phyloP scores from a whole-genome alignment of 306 rosid genomes.

The Gynostemma pentaphyllum region DNA sequence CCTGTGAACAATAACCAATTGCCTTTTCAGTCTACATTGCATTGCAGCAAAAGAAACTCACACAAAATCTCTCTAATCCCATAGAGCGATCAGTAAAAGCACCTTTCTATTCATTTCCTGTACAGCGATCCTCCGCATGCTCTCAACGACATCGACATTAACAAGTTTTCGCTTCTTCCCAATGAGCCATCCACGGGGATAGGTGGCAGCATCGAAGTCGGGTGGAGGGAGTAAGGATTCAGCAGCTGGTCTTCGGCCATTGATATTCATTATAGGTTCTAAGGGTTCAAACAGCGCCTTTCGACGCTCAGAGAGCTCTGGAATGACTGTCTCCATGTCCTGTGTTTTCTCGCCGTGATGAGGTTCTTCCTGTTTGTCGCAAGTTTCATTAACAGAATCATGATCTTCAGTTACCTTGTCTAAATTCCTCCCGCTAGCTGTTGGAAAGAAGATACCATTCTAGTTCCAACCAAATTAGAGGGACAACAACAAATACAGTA shows the following conservation, averaged over 20 bases:
- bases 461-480: slow-evolving; percentile 42
- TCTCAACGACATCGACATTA: slow-evolving; percentile 91
- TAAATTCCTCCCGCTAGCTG: slow-evolving; percentile 74
- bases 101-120: slow-evolving; percentile 99
- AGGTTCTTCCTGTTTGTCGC: slow-evolving; percentile 40
- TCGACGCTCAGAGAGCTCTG: slow-evolving; percentile 52
- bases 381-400: slow-evolving; percentile 30
- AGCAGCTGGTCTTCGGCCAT: slow-evolving; percentile 46
- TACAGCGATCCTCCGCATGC: slow-evolving; percentile 83
- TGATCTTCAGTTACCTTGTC: slow-evolving; percentile 38
- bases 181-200: slow-evolving; percentile 85
- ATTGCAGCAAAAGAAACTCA: too few species aligned
- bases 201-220: slow-evolving; percentile 64
- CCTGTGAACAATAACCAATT: slow-evolving; percentile 27
- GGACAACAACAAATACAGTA: slow-evolving; percentile 14
- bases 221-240: slow-evolving; percentile 94
- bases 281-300: slow-evolving; percentile 84
- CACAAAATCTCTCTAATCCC: neutral
- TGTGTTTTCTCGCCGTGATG: slow-evolving; percentile 26
- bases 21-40: neutral
- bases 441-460: slow-evolving; percentile 54
- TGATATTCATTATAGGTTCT: slow-evolving; percentile 43
- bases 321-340: slow-evolving; percentile 18
- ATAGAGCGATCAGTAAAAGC: neutral
- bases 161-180: slow-evolving; percentile 95